phyloP scores from a whole-genome alignment of 2,329 filamentous ascomycete genomes.

The Zymoseptoria pseudotritici region DNA sequence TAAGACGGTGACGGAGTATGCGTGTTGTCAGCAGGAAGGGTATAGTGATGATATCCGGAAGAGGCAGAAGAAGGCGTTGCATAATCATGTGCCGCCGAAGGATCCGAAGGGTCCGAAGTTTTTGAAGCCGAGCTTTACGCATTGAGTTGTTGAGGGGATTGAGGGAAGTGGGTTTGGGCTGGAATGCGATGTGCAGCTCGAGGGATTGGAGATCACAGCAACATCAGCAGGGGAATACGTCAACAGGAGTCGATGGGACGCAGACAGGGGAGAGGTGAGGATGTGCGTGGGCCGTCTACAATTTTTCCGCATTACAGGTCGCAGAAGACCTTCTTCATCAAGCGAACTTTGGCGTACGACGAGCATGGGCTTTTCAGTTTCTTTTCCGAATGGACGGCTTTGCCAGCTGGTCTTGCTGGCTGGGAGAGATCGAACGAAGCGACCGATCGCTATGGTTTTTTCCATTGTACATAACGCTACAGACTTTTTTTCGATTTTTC shows the following conservation, averaged over 20 bases:
- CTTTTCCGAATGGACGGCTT: no score
- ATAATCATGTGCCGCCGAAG: slow-evolving; percentile 39
- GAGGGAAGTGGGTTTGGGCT: not conserved
- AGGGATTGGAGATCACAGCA: no score
- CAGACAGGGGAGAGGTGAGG: not conserved
- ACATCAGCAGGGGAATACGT: no score
- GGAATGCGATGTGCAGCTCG: not conserved
- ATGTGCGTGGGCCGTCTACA: not conserved
- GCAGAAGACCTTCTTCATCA: not conserved
- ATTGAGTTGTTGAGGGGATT: not conserved
- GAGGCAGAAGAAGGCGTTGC: slow-evolving; percentile 34
- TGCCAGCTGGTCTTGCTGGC: not conserved
- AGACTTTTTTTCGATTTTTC: not conserved
- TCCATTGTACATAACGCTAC: not conserved
- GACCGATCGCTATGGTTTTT: not conserved
- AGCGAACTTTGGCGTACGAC: not conserved
- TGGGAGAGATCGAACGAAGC: not conserved
- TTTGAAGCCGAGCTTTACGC: slow-evolving; percentile 4
- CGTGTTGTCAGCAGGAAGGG: slow-evolving; percentile 28
- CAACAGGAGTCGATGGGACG: not conserved
- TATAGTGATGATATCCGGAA: slow-evolving; percentile 29
- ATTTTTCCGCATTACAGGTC: not conserved
- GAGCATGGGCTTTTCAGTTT: no score
- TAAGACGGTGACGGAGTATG: slow-evolving; percentile 34
- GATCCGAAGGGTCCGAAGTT: slow-evolving; percentile 7